Percentiles rank a stretch among this genome's conserved stretches.
phyloP scores from a whole-genome alignment of 192 early-diverging fungal genomes.

The Entomortierella chlamydospora region DNA sequence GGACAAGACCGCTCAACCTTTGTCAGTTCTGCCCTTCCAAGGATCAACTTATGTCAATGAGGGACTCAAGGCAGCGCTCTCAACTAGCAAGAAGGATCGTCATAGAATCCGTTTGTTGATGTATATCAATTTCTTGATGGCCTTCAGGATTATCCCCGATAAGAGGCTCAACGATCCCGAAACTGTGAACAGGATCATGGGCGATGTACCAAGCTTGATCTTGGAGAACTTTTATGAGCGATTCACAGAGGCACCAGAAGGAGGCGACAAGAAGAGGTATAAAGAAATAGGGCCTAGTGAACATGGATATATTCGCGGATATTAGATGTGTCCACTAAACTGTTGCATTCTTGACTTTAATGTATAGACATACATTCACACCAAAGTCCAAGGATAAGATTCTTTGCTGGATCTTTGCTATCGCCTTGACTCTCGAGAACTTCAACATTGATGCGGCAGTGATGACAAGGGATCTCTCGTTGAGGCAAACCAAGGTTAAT shows the following conservation, averaged over 20 bases:
- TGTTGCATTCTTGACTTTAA: background rate
- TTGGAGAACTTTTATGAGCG: conserved; percentile 68
- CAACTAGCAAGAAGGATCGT: conserved; percentile 63
- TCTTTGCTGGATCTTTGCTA: conserved; percentile 78
- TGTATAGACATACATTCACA: conserved; percentile 59
- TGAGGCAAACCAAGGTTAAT: conserved; percentile 59
- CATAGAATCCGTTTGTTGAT: conserved; percentile 68
- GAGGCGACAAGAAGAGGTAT: conserved; percentile 55
- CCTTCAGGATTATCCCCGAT: conserved; percentile 65
- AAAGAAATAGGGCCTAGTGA: conserved; percentile 14
- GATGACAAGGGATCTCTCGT: conserved; percentile 73
- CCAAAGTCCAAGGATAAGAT: conserved; percentile 79
- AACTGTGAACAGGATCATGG: conserved; percentile 53
- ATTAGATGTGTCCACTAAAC: conserved; percentile 7
- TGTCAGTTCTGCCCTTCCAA: conserved; percentile 54
- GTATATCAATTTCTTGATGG: conserved; percentile 85
- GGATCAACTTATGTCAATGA: conserved; percentile 61
- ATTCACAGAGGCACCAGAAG: conserved; percentile 70
- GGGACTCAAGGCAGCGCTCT: conserved; percentile 46
- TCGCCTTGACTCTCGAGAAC: conserved; percentile 79
- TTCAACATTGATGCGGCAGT: conserved; percentile 72
- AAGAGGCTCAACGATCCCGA: conserved; percentile 62
- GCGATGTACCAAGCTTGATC: conserved; percentile 69
- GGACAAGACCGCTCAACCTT: conserved; percentile 53
- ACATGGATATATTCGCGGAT: background rate